These are phyloP conservation scores for Trypanosoma platydactyli DNA, from an alignment of 208 protist genomes.

Conservation along the genomic window DNA sequence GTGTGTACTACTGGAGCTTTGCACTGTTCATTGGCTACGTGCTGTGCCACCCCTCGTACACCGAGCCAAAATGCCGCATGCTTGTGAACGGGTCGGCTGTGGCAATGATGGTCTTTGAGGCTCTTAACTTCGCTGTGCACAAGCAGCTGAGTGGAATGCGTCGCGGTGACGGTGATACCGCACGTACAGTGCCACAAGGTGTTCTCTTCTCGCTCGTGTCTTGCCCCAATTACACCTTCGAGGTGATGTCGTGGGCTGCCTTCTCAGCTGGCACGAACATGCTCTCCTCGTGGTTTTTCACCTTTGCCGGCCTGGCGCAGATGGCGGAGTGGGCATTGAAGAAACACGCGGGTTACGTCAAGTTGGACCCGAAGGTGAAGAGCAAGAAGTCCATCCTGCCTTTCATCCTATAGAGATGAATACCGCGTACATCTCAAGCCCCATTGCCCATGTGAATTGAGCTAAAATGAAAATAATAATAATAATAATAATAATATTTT, in stretches of 20 bases:
- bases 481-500: too few species aligned
- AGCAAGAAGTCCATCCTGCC: conserved; percentile 84
- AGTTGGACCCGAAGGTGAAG: conserved; percentile 64
- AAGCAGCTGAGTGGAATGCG: conserved; percentile 89
- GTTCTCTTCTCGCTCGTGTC: conserved; percentile 89
- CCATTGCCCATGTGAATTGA: neutral
- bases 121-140: conserved; percentile 92
- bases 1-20: conserved; percentile 95
- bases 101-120: conserved; percentile 76
- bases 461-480: conserved; percentile 7
- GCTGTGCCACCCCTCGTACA: conserved; percentile 88
- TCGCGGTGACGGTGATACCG: conserved; percentile 56
- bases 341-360: conserved; percentile 86
- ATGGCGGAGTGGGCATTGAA: conserved; percentile 88
- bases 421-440: neutral
- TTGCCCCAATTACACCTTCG: conserved; percentile 96
- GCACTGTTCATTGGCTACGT: conserved; percentile 90
- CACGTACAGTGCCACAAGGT: conserved; percentile 80
- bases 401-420: conserved; percentile 70
- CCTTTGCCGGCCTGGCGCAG: conserved; percentile 73
- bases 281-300: conserved; percentile 81
- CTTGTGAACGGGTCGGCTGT: conserved; percentile 52
- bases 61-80: conserved; percentile 39
- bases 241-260: conserved; percentile 92
- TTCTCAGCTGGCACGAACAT: conserved; percentile 91